phyloP scores from a whole-genome alignment of 306 rosid genomes.

The Quercus alba region DNA sequence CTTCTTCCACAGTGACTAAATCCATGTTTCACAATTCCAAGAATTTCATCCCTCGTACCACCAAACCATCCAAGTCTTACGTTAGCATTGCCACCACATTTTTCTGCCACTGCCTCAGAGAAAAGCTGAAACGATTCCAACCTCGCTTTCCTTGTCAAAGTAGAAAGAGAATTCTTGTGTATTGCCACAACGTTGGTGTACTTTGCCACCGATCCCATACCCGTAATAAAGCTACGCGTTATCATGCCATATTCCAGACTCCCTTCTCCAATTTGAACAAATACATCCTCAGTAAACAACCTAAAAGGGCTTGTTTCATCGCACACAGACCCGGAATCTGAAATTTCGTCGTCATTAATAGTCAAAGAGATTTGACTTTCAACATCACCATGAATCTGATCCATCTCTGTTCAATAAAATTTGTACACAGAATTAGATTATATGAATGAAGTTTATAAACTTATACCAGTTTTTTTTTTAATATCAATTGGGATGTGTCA shows the following conservation, averaged over 20 bases:
- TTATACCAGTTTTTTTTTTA: no score
- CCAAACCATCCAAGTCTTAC: conserved; percentile 48
- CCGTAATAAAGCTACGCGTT: neutral
- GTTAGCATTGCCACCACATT: conserved; percentile 43
- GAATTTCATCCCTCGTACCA: conserved; percentile 37
- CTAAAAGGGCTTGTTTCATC: neutral
- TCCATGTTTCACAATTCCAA: conserved; percentile 35
- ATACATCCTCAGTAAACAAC: neutral
- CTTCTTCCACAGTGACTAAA: conserved; percentile 16
- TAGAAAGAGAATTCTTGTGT: conserved; percentile 11
- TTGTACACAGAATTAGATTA: no score
- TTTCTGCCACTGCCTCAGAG: conserved; percentile 35
- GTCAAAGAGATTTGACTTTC: conserved; percentile 9
- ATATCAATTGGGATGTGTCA: no score
- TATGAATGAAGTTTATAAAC: no score
- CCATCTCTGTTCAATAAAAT: neutral
- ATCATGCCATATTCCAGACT: neutral
- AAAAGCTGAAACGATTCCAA: conserved; percentile 18
- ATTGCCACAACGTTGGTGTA: conserved; percentile 23
- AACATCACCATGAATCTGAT: neutral
- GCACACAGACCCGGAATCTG: neutral
- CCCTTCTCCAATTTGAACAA: neutral
- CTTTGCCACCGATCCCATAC: neutral
- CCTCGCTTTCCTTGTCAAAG: neutral
- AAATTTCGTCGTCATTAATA: conserved; percentile 12